These are phyloP conservation scores for Globisporangium uncinulatum DNA, from an alignment of 352 stramenopile species.

Conservation along the genomic window DNA sequence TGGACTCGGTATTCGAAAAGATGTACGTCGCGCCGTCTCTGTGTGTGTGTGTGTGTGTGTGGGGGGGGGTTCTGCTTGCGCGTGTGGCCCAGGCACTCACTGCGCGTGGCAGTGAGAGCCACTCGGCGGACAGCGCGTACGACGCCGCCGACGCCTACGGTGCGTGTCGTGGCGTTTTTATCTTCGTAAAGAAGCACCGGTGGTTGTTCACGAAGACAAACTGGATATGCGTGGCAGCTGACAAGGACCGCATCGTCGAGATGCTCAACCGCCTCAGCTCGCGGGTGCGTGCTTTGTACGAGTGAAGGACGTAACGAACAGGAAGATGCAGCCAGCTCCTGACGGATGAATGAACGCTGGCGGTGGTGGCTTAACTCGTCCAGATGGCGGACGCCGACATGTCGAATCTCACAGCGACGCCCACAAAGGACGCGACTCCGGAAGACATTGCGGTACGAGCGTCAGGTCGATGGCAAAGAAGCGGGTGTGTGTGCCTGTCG, in stretches of 20 bases:
- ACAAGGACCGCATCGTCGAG: constrained; percentile 84
- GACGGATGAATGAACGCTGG: neutral
- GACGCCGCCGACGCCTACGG: constrained; percentile 74
- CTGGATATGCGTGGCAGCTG: constrained; percentile 29
- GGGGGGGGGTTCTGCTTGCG: neutral
- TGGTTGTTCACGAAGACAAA: neutral
- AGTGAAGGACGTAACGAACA: neutral
- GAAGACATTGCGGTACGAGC: constrained; percentile 60
- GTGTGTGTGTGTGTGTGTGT: no score
- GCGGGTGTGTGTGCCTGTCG: no score
- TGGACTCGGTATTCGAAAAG: constrained; percentile 83
- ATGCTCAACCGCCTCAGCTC: constrained; percentile 86
- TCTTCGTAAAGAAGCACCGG: neutral
- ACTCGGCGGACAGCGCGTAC: constrained; percentile 53
- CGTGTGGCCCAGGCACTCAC: neutral
- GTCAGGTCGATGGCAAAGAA: neutral
- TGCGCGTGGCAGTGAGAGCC: constrained; percentile 34
- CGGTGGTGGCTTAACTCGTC: neutral
- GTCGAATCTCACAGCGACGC: constrained; percentile 78
- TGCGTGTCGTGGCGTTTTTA: constrained; percentile 9
- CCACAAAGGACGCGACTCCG: constrained; percentile 68
- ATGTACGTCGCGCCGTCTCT: constrained; percentile 37
- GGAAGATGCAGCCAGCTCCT: neutral
- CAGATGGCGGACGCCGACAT: constrained; percentile 85
- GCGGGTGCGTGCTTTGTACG: constrained; percentile 31